Evolutionary conservation across 176 grass and related monocot genomes (phyloP).

Genomic region (Lolium perenne): DNA sequence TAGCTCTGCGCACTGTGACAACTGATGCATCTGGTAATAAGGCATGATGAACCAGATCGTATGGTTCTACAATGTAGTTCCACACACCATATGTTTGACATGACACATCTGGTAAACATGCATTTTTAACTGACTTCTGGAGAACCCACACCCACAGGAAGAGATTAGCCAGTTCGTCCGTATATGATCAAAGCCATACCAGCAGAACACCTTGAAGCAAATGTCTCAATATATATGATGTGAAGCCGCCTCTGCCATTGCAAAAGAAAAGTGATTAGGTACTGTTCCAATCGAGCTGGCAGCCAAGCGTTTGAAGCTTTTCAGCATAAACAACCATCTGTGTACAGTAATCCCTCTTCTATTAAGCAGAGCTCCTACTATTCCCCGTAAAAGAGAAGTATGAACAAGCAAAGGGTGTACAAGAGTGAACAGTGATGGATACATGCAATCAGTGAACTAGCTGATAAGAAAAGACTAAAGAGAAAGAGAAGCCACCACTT

Average conservation of each 20-base stretch:
- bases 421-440: not conserved
- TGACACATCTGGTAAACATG: not conserved
- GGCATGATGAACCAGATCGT: not conserved
- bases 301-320: constrained; percentile 12
- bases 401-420: not conserved
- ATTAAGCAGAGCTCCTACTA: too few relatives aligned
- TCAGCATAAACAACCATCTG: not conserved
- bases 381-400: too few relatives aligned
- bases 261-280: not conserved
- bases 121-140: constrained; percentile 8
- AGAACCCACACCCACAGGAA: not conserved
- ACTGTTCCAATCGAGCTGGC: not conserved
- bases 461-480: not conserved
- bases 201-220: not conserved
- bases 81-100: not conserved
- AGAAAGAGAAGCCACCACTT: too few relatives aligned
- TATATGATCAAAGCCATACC: not conserved
- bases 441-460: not conserved
- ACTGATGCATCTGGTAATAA: not conserved
- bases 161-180: not conserved
- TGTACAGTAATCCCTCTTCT: too few relatives aligned
- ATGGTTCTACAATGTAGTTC: not conserved
- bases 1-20: not conserved
- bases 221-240: not conserved
- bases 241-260: not conserved